phyloP scores from a whole-genome alignment of 2,329 filamentous ascomycete species.

The Colletotrichum sp. region DNA sequence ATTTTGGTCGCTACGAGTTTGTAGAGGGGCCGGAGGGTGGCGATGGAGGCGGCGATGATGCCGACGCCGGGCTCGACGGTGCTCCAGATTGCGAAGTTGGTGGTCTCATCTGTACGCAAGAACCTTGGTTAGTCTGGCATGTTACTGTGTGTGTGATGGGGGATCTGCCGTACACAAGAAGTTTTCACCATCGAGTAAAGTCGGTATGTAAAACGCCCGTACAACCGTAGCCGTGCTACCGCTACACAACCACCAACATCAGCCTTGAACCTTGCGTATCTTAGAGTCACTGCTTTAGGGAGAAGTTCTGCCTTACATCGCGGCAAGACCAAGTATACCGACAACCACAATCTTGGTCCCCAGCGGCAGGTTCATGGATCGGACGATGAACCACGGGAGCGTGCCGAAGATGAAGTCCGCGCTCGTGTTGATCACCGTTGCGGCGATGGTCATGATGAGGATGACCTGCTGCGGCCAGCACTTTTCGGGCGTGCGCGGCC shows the following conservation, averaged over 20 bases:
- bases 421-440: constrained; percentile 40
- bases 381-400: constrained; percentile 42
- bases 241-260: background rate
- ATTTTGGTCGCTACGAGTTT: background rate
- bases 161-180: constrained; percentile 30
- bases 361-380: constrained; percentile 42
- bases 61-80: constrained; percentile 47
- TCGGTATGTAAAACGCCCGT: constrained; percentile 44
- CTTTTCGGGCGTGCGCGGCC: constrained; percentile 26
- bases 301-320: constrained; percentile 24
- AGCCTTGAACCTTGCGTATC: background rate
- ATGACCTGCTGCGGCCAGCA: constrained; percentile 31
- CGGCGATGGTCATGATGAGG: constrained; percentile 36
- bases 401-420: constrained; percentile 44
- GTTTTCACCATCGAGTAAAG: constrained; percentile 38
- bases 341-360: constrained; percentile 41
- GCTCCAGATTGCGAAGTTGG: constrained; percentile 49
- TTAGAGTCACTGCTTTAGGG: background rate
- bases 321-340: constrained; percentile 34
- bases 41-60: constrained; percentile 40
- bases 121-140: too few species aligned
- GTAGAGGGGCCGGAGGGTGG: constrained; percentile 40
- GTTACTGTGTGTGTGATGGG: rapidly evolving
- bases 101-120: constrained; percentile 32
- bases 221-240: constrained; percentile 44